Evolutionary conservation across 495 filamentous ascomycete genomes (phyloP).

Genomic region (Penicillium nucicola): DNA sequence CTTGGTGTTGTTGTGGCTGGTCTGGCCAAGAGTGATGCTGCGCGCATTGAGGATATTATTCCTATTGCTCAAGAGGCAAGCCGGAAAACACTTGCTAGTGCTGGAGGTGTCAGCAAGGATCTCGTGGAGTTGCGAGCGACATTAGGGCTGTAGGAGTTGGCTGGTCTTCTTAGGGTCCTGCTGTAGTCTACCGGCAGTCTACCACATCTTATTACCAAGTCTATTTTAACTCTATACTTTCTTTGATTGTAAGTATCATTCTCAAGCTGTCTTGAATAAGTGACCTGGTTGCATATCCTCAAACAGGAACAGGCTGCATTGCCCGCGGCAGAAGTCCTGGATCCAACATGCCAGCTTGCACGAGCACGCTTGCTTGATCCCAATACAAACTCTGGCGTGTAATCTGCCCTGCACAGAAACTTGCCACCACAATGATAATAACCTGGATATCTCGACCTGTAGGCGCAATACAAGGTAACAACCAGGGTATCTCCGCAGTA

Average conservation of each 20-base stretch:
- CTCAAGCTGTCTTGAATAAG: too few relatives aligned
- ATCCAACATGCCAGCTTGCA: constrained; percentile 73
- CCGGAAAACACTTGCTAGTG: constrained; percentile 67
- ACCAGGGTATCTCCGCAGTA: constrained; percentile 69
- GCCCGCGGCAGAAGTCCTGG: constrained; percentile 42
- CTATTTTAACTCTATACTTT: too few relatives aligned
- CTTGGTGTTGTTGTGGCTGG: constrained; percentile 76
- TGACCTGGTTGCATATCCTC: too few relatives aligned
- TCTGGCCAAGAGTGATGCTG: constrained; percentile 34
- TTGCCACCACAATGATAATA: constrained; percentile 67
- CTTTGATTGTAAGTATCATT: too few relatives aligned
- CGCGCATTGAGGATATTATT: constrained; percentile 39
- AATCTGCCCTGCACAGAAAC: constrained; percentile 68
- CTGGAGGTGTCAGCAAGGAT: constrained; percentile 62
- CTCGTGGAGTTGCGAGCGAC: constrained; percentile 13
- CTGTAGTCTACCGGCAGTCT: too few relatives aligned
- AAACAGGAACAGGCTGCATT: too few relatives aligned
- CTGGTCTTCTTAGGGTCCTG: too few relatives aligned
- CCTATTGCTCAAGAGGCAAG: constrained; percentile 68
- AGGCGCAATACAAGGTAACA: constrained; percentile 69
- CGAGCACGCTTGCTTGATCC: constrained; percentile 79
- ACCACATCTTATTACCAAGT: too few relatives aligned
- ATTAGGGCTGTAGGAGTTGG: constrained; percentile 6
- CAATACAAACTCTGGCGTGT: constrained; percentile 78
- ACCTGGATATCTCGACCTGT: constrained; percentile 64